Percentiles rank a stretch among this genome's conserved stretches.
These are phyloP conservation scores for Leccinum pallidistipes DNA, from an alignment of 1,284 basidiomycete species.

Conservation along the genomic window DNA sequence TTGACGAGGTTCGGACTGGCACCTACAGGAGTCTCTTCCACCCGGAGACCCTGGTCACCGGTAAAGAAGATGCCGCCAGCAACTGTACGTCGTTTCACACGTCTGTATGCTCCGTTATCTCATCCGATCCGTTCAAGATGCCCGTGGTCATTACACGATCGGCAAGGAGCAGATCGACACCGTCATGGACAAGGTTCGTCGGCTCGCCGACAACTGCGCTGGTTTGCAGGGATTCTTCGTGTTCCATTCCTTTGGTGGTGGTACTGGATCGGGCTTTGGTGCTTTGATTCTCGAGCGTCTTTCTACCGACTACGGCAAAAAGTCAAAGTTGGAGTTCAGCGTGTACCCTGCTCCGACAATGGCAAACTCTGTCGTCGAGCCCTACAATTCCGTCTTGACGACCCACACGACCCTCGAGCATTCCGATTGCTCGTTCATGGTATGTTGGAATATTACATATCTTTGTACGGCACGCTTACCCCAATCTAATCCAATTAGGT, in stretches of 20 bases:
- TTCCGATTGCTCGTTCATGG: slow-evolving; percentile 99
- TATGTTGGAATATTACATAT: slow-evolving; percentile 32
- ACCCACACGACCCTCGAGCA: slow-evolving; percentile 99
- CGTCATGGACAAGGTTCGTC: slow-evolving; percentile 96
- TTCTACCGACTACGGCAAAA: slow-evolving; percentile 98
- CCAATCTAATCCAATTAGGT: slow-evolving; percentile 47
- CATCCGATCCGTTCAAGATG: slow-evolving; percentile 53
- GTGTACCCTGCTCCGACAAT: slow-evolving; percentile 96
- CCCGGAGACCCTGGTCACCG: slow-evolving; percentile 96
- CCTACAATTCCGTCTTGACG: slow-evolving; percentile 98
- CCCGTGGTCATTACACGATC: slow-evolving; percentile 97
- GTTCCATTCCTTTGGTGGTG: slow-evolving; percentile 99
- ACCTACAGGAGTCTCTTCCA: slow-evolving; percentile 98
- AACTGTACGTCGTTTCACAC: slow-evolving; percentile 65
- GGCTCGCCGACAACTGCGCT: slow-evolving; percentile 95
- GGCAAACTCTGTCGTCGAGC: slow-evolving; percentile 97
- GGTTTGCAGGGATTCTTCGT: slow-evolving; percentile 99
- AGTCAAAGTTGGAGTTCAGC: slow-evolving; percentile 98
- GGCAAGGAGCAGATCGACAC: slow-evolving; percentile 93
- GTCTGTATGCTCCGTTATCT: not conserved
- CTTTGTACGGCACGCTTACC: slow-evolving; percentile 1
- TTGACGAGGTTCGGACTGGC: slow-evolving; percentile 96
- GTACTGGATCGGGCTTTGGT: slow-evolving; percentile 99
- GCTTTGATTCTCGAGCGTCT: slow-evolving; percentile 96
- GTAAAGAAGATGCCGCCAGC: slow-evolving; percentile 99